Percentiles rank a stretch among this genome's conserved stretches.
Evolutionary conservation across 441 rosid genomes (phyloP).

Genomic region (Flueggea neowawraea): DNA sequence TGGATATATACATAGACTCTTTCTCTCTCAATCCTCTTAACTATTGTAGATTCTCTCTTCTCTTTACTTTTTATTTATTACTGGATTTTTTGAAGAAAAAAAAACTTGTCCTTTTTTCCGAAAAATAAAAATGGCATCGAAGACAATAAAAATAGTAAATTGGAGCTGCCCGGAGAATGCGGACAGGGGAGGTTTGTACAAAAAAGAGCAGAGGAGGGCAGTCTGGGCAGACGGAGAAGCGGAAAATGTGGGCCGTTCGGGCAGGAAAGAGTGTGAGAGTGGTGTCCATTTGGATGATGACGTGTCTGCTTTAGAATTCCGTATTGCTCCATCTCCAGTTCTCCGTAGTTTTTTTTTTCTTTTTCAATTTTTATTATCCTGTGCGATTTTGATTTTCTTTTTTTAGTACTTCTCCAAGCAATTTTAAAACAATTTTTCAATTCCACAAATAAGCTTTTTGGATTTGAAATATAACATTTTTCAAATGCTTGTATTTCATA

Average conservation of each 20-base stretch:
- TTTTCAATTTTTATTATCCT: too few relatives aligned
- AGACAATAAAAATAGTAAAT: slow-evolving; percentile 20
- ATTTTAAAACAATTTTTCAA: too few relatives aligned
- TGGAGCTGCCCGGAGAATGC: slow-evolving; percentile 14
- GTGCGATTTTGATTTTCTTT: too few relatives aligned
- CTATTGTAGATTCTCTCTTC: slow-evolving; percentile 21
- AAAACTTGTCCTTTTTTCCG: too few relatives aligned
- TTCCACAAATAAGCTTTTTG: too few relatives aligned
- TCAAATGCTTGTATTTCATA: too few relatives aligned
- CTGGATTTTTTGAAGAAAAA: slow-evolving; percentile 2
- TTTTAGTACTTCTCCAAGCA: too few relatives aligned
- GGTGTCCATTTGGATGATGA: slow-evolving; percentile 33
- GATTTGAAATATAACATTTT: too few relatives aligned
- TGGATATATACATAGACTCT: background rate
- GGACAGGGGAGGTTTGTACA: slow-evolving; percentile 4
- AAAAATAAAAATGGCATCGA: slow-evolving; percentile 18
- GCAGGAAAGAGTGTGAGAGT: slow-evolving; percentile 6
- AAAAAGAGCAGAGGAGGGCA: slow-evolving; percentile 8
- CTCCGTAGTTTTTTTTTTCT: too few relatives aligned
- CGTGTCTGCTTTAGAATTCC: slow-evolving; percentile 23
- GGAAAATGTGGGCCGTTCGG: slow-evolving; percentile 14
- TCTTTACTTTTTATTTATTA: slow-evolving; percentile 15
- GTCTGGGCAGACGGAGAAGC: slow-evolving; percentile 12
- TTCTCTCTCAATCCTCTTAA: background rate
- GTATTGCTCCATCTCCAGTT: background rate